These are phyloP conservation scores for Kwoniella dejecticola DNA, from an alignment of 768 basidiomycete species.

Conservation along the genomic window DNA sequence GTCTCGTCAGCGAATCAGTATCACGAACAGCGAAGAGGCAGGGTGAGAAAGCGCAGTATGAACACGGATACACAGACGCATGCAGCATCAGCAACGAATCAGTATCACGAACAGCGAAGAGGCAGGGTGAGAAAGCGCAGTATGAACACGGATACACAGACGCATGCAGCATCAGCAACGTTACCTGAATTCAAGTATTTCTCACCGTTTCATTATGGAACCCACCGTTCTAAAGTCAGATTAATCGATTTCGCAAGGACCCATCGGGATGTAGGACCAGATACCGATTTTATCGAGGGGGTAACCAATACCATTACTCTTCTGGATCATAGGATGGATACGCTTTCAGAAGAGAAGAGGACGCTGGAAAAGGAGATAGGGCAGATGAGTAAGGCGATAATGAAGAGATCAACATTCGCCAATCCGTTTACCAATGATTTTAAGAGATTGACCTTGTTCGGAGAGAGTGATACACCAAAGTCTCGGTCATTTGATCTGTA, in stretches of 20 bases:
- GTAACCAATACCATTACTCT: background rate
- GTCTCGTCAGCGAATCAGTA: background rate
- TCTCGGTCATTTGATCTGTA: no score
- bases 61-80: no score
- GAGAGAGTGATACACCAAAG: no score
- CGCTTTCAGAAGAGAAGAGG: background rate
- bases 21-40: no score
- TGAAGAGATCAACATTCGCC: no score
- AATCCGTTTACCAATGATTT: no score
- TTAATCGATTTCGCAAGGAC: conserved; percentile 5
- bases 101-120: no score
- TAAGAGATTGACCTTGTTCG: no score
- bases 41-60: no score
- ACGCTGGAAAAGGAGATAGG: background rate
- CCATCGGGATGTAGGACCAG: conserved; percentile 1
- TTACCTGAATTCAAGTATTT: background rate
- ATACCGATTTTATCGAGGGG: conserved; percentile 2
- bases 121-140: no score
- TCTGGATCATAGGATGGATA: background rate
- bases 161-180: background rate
- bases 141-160: background rate
- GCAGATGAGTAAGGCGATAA: no score
- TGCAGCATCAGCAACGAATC: no score
- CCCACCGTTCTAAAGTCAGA: background rate
- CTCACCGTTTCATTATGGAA: background rate